phyloP scores from a whole-genome alignment of 2,329 filamentous ascomycete species.

The Pyrenophora seminiperda region DNA sequence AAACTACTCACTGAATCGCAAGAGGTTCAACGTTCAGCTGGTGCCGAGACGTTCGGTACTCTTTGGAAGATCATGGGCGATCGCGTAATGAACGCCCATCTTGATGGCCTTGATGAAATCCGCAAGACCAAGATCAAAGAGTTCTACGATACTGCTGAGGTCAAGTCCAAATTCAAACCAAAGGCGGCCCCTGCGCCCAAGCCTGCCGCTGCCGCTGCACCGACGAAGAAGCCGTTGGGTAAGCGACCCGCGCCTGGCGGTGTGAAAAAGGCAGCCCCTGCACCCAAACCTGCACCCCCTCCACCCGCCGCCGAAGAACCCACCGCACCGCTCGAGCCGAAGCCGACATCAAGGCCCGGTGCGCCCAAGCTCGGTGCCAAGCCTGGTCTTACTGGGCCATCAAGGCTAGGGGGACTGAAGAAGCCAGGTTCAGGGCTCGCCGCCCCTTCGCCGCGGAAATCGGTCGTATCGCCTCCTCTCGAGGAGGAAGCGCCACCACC shows the following conservation, averaged over 20 bases:
- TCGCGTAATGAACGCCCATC: conserved; percentile 87
- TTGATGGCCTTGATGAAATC: conserved; percentile 93
- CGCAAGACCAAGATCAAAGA: conserved; percentile 96
- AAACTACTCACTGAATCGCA: conserved; percentile 90
- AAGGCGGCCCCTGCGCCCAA: conserved; percentile 70
- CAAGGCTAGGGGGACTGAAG: conserved; percentile 49
- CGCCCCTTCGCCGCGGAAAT: conserved; percentile 46
- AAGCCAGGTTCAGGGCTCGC: conserved; percentile 49
- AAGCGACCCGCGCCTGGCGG: conserved; percentile 59
- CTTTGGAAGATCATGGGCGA: conserved; percentile 99
- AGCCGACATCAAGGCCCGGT: conserved; percentile 60
- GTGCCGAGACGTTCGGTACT: conserved; percentile 89
- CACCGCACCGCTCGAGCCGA: conserved; percentile 63
- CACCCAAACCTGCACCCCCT: conserved; percentile 45
- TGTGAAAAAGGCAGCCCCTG: conserved; percentile 58
- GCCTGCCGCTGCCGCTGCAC: conserved; percentile 57
- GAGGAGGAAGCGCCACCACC: conserved; percentile 48
- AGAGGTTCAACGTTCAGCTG: conserved; percentile 82
- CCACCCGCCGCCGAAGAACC: conserved; percentile 51
- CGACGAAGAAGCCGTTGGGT: conserved; percentile 50
- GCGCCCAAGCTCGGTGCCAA: conserved; percentile 49
- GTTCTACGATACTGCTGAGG: conserved; percentile 79
- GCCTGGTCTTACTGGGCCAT: conserved; percentile 45
- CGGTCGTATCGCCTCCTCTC: conserved; percentile 56
- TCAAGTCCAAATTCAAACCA: conserved; percentile 89